Base-by-base conservation (phyloP, 1,284 basidiomycete genomes). In the Porodaedalea pini region DNA sequence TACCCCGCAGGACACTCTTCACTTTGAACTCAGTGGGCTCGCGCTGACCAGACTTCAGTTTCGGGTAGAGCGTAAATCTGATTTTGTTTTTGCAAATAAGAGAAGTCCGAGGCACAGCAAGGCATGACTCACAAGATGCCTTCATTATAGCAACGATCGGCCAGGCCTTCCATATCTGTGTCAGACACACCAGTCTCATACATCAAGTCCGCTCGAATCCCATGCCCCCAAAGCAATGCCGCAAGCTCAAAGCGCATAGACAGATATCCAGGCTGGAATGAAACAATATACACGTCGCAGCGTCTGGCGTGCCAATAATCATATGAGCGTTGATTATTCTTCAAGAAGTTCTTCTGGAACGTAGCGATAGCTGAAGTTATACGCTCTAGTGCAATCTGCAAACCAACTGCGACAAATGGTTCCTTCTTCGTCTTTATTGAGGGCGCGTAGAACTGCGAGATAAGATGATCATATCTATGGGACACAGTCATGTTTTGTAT, bases 131-230 rank as follows among this genome's bases (percentile, higher is more conserved):
- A 91, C 89, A 92, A 66, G 43, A 92, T 90, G 11, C 90, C 89
- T 68, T 92, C 89, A 21, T 83, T 73, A n/a, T 72, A 72, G 65
- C 89, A 92, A 29, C 80, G 71, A 44, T 87, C 85, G 17, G 82
- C 69, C 62, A 86, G 77, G 56, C 79, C 82, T 69, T 88, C 86
- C 59, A 81, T 76, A 54, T 86, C 83, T 4, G 72, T 69, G 59
- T 84, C 82, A 2, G 74, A 73, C 41, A 91, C 68, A 8, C 81
- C 85, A 4, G 79, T 78, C 61, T 92, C 90, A 65, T 94, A 94
- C 83, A 93, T 92, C 60, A 94, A 72, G 70, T 94, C 92, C 0
- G 91, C 87, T 61, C 89, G 89, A 66, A 94, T 92, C 51, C 82
- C 82, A 64, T 90, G 78, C 61, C 84, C 78, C 92, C 92, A 94